Evolutionary conservation across 2,329 filamentous ascomycete genomes (phyloP).

Genomic region (Colletotrichum sp.): DNA sequence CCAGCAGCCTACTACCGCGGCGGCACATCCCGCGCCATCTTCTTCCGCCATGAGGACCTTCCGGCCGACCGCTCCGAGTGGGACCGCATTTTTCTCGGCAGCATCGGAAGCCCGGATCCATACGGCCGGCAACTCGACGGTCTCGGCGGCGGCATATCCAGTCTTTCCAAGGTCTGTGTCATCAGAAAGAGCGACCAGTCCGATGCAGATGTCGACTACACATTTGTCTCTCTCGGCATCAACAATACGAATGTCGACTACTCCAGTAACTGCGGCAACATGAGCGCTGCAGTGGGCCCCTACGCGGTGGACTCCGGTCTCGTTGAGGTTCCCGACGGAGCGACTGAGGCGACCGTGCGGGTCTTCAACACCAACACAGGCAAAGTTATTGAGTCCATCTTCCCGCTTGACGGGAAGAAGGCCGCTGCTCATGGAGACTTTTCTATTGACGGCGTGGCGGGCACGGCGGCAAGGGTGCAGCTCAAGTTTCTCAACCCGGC

Average conservation of each 20-base stretch:
- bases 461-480: conserved; percentile 59
- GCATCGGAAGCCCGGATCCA: conserved; percentile 70
- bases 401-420: conserved; percentile 54
- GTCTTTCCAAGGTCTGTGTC: conserved; percentile 74
- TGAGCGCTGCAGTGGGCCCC: conserved; percentile 71
- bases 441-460: conserved; percentile 68
- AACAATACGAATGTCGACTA: conserved; percentile 65
- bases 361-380: conserved; percentile 76
- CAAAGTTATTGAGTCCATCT: conserved; percentile 66
- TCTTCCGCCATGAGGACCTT: conserved; percentile 60
- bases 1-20: conserved; percentile 68
- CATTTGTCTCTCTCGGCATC: conserved; percentile 73
- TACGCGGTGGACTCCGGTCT: conserved; percentile 64
- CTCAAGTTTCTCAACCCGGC: conserved; percentile 68
- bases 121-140: conserved; percentile 75
- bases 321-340: conserved; percentile 29
- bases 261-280: conserved; percentile 78
- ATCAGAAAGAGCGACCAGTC: conserved; percentile 55
- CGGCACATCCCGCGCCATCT: conserved; percentile 72
- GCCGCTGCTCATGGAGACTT: conserved; percentile 58
- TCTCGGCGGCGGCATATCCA: conserved; percentile 72
- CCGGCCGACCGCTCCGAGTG: conserved; percentile 50
- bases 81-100: conserved; percentile 60
- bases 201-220: conserved; percentile 70
- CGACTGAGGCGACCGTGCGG: conserved; percentile 52